Percentiles rank a stretch among this genome's conserved stretches.
Conservation (phyloP, 2,329 filamentous ascomycete genomes). For the Fusarium austroafricanum region DNA sequence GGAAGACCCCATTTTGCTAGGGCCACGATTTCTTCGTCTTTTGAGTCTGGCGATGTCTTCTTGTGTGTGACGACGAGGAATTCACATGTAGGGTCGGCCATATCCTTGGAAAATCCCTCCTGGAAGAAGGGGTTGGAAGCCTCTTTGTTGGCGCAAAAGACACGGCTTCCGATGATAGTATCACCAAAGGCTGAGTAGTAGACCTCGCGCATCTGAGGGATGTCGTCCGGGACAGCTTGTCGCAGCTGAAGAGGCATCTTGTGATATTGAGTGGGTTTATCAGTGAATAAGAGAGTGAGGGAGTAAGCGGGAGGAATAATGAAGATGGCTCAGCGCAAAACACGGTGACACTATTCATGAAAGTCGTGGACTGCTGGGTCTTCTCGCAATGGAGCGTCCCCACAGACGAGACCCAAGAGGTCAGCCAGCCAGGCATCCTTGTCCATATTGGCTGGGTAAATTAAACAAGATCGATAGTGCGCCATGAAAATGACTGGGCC, state of each 20-base stretch:
- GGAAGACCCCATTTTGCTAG: slow-evolving; percentile 62
- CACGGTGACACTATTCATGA: neutral
- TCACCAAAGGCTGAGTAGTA: slow-evolving; percentile 59
- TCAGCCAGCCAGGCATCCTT: slow-evolving; percentile 7
- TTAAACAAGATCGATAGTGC: neutral
- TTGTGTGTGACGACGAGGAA: slow-evolving; percentile 54
- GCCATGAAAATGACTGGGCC: no score
- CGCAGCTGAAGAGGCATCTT: slow-evolving; percentile 50
- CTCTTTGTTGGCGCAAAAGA: slow-evolving; percentile 51
- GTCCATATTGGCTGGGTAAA: neutral
- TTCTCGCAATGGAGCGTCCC: slow-evolving; percentile 2
- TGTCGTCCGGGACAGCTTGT: slow-evolving; percentile 55
- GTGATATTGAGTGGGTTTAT: neutral
- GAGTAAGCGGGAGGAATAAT: neutral
- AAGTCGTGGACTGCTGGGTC: neutral
- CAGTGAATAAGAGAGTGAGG: neutral
- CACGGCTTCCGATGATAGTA: slow-evolving; percentile 52
- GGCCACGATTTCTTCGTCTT: slow-evolving; percentile 51
- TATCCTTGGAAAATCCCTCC: slow-evolving; percentile 51
- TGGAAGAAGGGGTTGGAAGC: slow-evolving; percentile 52
- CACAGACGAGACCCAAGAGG: slow-evolving; percentile 22
- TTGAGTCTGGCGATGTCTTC: slow-evolving; percentile 38
- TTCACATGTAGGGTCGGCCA: slow-evolving; percentile 53
- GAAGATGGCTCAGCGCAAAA: neutral
- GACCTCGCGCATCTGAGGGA: slow-evolving; percentile 54